Evolutionary conservation across 108 stramenopile genomes (phyloP).

Genomic region (Heterococcus sp.): DNA sequence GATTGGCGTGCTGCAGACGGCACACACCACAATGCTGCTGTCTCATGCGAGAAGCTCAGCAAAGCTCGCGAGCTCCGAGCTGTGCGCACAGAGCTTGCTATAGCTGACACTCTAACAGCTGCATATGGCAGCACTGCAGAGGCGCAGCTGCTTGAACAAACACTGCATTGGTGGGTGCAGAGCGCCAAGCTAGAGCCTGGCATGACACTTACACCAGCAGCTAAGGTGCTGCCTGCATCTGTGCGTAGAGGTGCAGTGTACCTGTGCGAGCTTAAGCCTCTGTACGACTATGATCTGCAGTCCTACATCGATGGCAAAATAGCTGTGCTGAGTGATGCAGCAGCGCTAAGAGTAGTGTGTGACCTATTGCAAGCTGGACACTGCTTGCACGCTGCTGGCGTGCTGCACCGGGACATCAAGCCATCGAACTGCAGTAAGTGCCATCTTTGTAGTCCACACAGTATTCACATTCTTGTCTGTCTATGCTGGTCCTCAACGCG

Average conservation of each 20-base stretch:
- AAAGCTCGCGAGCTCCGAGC: not conserved
- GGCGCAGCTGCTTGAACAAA: not conserved
- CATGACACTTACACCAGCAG: not conserved
- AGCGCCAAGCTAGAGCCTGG: not conserved
- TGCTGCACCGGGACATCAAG: not conserved
- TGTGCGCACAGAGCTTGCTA: not conserved
- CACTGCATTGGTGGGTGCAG: not conserved
- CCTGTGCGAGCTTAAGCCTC: not conserved
- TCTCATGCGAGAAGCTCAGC: not conserved
- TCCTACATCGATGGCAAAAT: not conserved
- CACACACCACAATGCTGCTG: not conserved
- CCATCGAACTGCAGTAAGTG: not conserved
- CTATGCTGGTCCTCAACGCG: no score
- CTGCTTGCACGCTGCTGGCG: not conserved
- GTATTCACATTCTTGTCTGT: not conserved
- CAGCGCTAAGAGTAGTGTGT: not conserved
- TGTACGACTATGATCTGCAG: not conserved
- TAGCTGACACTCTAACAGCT: not conserved
- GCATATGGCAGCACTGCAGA: not conserved
- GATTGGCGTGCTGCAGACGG: not conserved
- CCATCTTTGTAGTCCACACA: no score
- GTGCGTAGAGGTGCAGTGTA: not conserved
- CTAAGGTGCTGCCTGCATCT: not conserved
- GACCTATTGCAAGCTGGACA: not conserved
- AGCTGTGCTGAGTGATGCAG: not conserved